Conservation (phyloP, 129 eudicot species). For the Lonicera japonica region DNA sequence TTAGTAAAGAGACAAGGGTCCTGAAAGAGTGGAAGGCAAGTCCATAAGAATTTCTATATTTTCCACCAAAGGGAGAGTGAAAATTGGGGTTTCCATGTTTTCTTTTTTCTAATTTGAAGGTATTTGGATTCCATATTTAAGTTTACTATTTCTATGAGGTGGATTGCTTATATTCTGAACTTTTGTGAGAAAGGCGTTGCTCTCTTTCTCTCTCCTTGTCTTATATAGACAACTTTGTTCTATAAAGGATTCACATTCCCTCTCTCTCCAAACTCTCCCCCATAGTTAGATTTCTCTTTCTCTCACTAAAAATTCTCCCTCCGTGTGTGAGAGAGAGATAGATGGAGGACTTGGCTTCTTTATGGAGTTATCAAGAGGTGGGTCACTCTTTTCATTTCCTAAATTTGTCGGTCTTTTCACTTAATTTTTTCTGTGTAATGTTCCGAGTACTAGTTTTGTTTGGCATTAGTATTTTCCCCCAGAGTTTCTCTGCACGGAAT, state of each 20-base stretch:
- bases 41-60: not conserved
- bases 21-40: slow-evolving; percentile 21
- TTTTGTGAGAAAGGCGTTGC: slow-evolving; percentile 8
- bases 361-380: slow-evolving; percentile 81
- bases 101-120: slow-evolving; percentile 15
- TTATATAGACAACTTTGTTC: slow-evolving; percentile 22
- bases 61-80: not conserved
- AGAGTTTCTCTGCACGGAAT: slow-evolving; percentile 1
- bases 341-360: slow-evolving; percentile 58
- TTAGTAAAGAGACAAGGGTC: slow-evolving; percentile 3
- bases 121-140: slow-evolving; percentile 12
- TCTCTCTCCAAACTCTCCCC: slow-evolving; percentile 22
- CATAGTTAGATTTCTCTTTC: slow-evolving; percentile 8
- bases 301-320: not conserved
- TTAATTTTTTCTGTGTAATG: not conserved
- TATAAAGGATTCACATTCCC: slow-evolving; percentile 37
- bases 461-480: too few species aligned
- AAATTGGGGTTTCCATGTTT: not conserved
- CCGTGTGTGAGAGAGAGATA: not conserved
- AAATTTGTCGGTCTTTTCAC: slow-evolving; percentile 5
- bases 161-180: slow-evolving; percentile 18
- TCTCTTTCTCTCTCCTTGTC: slow-evolving; percentile 19
- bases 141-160: slow-evolving; percentile 4
- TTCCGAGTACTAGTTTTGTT: too few species aligned
- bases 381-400: slow-evolving; percentile 17